A percentile compares a stretch with the other conserved stretches of the same genome.
phyloP scores from a whole-genome alignment of 768 basidiomycete species.

The Auriscalpium orientale region DNA sequence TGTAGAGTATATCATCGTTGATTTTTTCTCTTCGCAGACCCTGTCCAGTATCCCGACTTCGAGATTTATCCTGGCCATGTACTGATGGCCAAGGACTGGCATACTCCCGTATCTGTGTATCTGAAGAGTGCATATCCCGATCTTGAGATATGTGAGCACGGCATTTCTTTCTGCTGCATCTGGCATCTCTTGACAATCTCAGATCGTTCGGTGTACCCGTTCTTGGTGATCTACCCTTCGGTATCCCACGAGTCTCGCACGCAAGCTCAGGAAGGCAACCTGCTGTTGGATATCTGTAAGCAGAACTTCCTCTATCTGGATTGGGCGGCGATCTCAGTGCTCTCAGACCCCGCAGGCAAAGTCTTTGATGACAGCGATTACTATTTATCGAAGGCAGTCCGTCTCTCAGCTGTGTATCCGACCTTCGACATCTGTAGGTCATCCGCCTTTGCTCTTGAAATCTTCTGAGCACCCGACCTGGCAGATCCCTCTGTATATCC shows the following conservation, averaged over 20 bases:
- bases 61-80: slow-evolving; percentile 7
- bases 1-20: background rate
- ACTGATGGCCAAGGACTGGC: no score
- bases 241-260: background rate
- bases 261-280: background rate
- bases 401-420: background rate
- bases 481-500: background rate
- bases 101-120: background rate
- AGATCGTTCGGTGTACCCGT: background rate
- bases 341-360: background rate
- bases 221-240: background rate
- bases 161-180: background rate
- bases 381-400: background rate
- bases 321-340: background rate
- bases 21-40: slow-evolving; percentile 5
- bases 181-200: background rate
- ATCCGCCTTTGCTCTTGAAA: background rate
- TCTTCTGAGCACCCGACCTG: background rate
- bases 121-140: background rate
- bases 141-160: background rate
- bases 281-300: slow-evolving; percentile 17
- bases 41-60: slow-evolving; percentile 14
- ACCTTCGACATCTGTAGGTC: background rate
- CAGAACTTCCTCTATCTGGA: background rate
- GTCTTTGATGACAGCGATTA: background rate